Evolutionary conservation across 257 asterid species (phyloP).

Genomic region (Jacaranda mimosifolia): DNA sequence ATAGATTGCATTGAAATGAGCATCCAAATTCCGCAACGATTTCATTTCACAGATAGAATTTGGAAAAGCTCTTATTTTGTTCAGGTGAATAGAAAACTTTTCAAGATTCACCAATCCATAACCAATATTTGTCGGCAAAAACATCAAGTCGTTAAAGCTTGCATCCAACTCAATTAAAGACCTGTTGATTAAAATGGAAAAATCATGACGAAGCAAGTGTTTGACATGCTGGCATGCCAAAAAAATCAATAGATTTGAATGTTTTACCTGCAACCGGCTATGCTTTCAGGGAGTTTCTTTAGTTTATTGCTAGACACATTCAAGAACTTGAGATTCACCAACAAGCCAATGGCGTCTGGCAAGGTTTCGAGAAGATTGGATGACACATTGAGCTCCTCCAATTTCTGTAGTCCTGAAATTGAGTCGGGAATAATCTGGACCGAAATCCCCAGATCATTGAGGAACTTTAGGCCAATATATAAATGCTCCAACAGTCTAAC

Average conservation of each 20-base stretch:
- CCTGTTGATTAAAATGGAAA: conserved; percentile 40
- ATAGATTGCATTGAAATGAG: conserved; percentile 67
- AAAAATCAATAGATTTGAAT: background rate
- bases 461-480: background rate
- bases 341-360: conserved; percentile 69
- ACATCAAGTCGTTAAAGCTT: conserved; percentile 62
- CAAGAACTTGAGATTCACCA: conserved; percentile 59
- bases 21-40: conserved; percentile 56
- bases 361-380: conserved; percentile 59
- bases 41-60: conserved; percentile 68
- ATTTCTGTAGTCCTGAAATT: conserved; percentile 54
- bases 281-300: conserved; percentile 67
- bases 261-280: conserved; percentile 67
- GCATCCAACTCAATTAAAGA: conserved; percentile 70
- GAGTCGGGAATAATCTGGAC: conserved; percentile 71
- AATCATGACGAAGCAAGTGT: background rate
- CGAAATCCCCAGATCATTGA: conserved; percentile 4
- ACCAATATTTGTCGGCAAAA: conserved; percentile 68
- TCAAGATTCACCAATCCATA: conserved; percentile 61
- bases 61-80: conserved; percentile 66
- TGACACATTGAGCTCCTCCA: conserved; percentile 67
- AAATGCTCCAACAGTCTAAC: background rate
- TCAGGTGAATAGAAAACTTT: conserved; percentile 51
- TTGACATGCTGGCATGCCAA: background rate
- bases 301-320: conserved; percentile 66